Percentiles rank a stretch among this genome's conserved stretches.
These are phyloP conservation scores for Raffaelea ambrosiae DNA, from an alignment of 2,329 filamentous ascomycete species.

Conservation along the genomic window DNA sequence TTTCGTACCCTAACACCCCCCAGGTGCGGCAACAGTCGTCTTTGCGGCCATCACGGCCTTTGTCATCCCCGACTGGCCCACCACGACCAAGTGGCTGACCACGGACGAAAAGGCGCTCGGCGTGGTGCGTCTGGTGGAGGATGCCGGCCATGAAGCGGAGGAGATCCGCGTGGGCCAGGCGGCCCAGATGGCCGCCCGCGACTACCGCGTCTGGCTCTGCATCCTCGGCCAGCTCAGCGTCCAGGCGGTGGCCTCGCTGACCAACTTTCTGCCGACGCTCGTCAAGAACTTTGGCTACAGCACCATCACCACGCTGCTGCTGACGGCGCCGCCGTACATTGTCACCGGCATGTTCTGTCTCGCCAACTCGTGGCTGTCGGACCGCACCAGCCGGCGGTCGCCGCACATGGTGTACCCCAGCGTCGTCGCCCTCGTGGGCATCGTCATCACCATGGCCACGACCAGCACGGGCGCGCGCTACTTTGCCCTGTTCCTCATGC, in stretches of 20 bases:
- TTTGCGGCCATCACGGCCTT: constrained; percentile 20
- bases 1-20: no score
- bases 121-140: constrained; percentile 21
- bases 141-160: constrained; percentile 29
- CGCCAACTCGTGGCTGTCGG: neutral
- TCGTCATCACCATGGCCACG: constrained; percentile 28
- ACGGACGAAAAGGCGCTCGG: constrained; percentile 20
- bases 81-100: constrained; percentile 26
- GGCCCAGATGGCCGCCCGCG: constrained; percentile 6
- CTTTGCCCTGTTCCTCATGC: constrained; percentile 32
- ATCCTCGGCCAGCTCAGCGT: constrained; percentile 20
- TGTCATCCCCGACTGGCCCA: constrained; percentile 29
- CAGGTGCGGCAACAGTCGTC: constrained; percentile 25
- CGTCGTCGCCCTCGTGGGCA: constrained; percentile 20
- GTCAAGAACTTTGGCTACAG: constrained; percentile 23
- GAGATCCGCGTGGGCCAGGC: constrained; percentile 17
- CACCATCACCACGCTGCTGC: constrained; percentile 30
- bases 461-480: constrained; percentile 29
- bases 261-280: constrained; percentile 22
- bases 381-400: constrained; percentile 11
- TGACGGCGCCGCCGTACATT: constrained; percentile 38
- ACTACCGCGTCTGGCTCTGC: constrained; percentile 7
- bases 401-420: neutral
- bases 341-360: constrained; percentile 26
- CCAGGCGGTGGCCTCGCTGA: constrained; percentile 27